Evolutionary conservation across 352 stramenopile genomes (phyloP), one percentile per base, ranked within the genome.

Genomic region (Pseudoperonospora humuli): DNA sequence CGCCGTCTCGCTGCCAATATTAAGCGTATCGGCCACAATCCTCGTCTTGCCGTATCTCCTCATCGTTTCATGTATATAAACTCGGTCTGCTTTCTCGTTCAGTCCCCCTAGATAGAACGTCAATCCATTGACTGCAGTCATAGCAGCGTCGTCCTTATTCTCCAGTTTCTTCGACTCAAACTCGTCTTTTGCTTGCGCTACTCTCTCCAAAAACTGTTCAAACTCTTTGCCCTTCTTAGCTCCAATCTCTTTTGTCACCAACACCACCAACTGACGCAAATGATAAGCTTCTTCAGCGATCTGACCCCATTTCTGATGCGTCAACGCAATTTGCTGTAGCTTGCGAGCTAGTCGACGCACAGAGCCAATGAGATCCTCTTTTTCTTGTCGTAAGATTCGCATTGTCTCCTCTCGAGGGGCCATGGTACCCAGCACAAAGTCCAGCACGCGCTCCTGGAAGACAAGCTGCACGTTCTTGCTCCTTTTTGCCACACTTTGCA

Each of bases 61-160:
- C 50, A 97, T 89, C 7, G 88, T 85, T 53, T 95, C 65, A 61
- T 98, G 91, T 33, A 97, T 72, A 5, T 77, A 75, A 42, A 93
- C 84, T 21, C 95, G 80, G 24, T 84, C 76, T 33, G 76, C 47
- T 55, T 97, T 97, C 21, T 96, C 85, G 25, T 84, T 80, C 23
- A 96, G 32, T 1, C 75, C 78, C 19, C 64, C 63, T 1, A 89
- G 66, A 50, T 84, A 89, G 27, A 89, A 89, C 37, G 77, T 71
- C n/a, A 85, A 54, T 10, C 55, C 54, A 1, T 84, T 57, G 0
- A 49, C 58, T 0, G 50, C 54, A 7, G 45, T 31, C 6, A 57
- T n/a, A 0, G 35, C 61, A 2, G 39, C 27, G 3, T 59, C 32
- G 2, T 36, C 28, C 0, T 24, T 36, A 15, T 26, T 46, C 2